Conservation (phyloP, 169 alveolate genomes). For the Plasmodium gonderi region DNA sequence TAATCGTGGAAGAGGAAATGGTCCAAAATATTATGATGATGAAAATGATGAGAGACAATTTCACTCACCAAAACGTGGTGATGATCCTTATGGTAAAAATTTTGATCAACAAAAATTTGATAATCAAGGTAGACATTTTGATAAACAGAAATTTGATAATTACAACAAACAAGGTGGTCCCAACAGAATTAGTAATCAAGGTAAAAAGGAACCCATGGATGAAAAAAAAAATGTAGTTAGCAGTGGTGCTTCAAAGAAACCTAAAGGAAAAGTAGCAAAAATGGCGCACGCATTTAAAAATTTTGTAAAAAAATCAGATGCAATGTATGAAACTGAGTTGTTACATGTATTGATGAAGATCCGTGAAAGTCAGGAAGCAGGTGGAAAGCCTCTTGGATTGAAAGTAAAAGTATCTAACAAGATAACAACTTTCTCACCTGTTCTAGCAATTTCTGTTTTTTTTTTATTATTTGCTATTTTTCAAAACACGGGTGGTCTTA, state of each 20-base stretch:
- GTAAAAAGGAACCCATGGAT: background rate
- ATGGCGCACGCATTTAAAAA: background rate
- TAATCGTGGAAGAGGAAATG: background rate
- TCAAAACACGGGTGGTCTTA: background rate
- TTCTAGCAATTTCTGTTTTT: background rate
- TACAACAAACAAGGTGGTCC: too few species aligned
- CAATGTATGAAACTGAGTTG: slow-evolving; percentile 24
- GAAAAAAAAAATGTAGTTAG: background rate
- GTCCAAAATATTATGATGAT: background rate
- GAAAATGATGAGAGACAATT: background rate
- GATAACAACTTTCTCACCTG: background rate
- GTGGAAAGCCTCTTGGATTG: background rate
- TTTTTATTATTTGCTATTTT: background rate
- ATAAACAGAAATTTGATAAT: background rate
- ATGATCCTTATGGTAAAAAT: background rate
- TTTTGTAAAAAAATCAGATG: slow-evolving; percentile 12
- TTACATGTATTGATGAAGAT: background rate
- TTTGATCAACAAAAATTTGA: background rate
- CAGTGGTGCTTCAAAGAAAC: background rate
- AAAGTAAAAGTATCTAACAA: background rate
- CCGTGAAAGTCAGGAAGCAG: background rate
- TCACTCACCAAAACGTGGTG: background rate
- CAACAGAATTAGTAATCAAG: background rate
- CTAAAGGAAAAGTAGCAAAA: background rate
- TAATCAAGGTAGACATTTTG: background rate